Percentiles rank a stretch among this genome's conserved stretches.
phyloP scores from a whole-genome alignment of 495 filamentous ascomycete species.

The Articulospora tetracladia region DNA sequence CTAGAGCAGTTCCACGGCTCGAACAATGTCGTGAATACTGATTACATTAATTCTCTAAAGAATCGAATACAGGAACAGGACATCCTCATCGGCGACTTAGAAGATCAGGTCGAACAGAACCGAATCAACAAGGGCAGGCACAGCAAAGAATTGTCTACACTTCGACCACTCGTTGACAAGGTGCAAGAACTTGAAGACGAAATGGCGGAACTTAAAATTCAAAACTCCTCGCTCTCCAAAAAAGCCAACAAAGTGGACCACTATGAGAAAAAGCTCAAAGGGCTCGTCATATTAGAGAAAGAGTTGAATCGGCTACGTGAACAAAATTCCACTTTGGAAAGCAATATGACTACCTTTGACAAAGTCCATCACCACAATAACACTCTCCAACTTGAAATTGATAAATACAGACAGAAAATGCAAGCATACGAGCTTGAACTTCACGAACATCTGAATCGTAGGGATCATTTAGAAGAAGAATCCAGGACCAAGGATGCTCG shows the following conservation, averaged over 20 bases:
- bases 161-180: conserved; percentile 39
- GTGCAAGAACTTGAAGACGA: conserved; percentile 46
- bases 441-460: conserved; percentile 29
- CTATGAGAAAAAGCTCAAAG: conserved; percentile 70
- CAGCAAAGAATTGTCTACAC: conserved; percentile 57
- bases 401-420: conserved; percentile 32
- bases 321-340: conserved; percentile 55
- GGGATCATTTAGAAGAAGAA: conserved; percentile 34
- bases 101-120: conserved; percentile 46
- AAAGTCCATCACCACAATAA: conserved; percentile 33
- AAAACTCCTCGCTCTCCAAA: conserved; percentile 70
- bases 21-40: conserved; percentile 12
- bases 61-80: conserved; percentile 26
- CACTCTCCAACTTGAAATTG: conserved; percentile 19
- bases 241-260: conserved; percentile 76
- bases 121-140: conserved; percentile 41
- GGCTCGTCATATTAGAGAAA: conserved; percentile 65
- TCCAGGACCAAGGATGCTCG: conserved; percentile 29
- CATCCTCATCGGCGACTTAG: conserved; percentile 54
- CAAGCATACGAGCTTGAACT: conserved; percentile 40
- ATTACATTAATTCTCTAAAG: conserved; percentile 31
- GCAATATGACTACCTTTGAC: conserved; percentile 52
- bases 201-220: conserved; percentile 62
- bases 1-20: conserved; percentile 30
- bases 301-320: conserved; percentile 59